Base-by-base conservation (phyloP, 768 basidiomycete species). In the Cystobasidium ongulense region DNA sequence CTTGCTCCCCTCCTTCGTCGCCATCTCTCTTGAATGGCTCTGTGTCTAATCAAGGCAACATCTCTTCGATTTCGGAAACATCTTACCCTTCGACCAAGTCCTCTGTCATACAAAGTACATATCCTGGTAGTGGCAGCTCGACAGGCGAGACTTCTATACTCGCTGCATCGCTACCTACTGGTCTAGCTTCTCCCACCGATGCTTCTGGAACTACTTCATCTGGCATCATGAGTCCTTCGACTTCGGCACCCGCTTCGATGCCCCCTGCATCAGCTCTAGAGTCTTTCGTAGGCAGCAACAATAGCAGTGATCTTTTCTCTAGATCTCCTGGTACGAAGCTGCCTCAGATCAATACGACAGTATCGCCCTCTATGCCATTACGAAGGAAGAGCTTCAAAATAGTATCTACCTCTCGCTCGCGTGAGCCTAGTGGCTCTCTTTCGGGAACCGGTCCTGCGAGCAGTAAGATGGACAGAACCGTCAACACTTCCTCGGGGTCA, bases 371-470 rank as follows among this genome's bases (percentile, higher is more conserved):
- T n/a, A 65, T 74, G 50, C 73, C 73, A 4, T 38, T 74, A 7
- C 38, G 73, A 15, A 38, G 73, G 15, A 74, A 74, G 41, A 66
- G 63, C 63, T 74, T 74, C 64, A 74, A 68, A 68, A 74, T 74
- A 11, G 73, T 74, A 23, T 46, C 70, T 50, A 61, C 39, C 13
- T 72, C 70, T 21, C 25, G 70, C 29, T 29, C 50, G 1, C 52
- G 36, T 17, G 66, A 23, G 29, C 35, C 35, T 13, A 59, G 57
- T 31, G 33, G 57, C 23, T 59, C 57, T 4, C 29, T 21, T 15
- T 29, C 57, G 5, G 33, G 5, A 10, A 29, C 11, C 29, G 57
- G 25, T 11, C 29, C 25, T 27, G 15, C 27, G 23, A 29, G 29
- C 17, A 29, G 13, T 21, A 59, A 59, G 27, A 35, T 29, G 38